Percentiles rank a stretch among this genome's conserved stretches.
Conservation (phyloP, 192 early-diverging fungal species). For the Coemansia nantahalensis region DNA sequence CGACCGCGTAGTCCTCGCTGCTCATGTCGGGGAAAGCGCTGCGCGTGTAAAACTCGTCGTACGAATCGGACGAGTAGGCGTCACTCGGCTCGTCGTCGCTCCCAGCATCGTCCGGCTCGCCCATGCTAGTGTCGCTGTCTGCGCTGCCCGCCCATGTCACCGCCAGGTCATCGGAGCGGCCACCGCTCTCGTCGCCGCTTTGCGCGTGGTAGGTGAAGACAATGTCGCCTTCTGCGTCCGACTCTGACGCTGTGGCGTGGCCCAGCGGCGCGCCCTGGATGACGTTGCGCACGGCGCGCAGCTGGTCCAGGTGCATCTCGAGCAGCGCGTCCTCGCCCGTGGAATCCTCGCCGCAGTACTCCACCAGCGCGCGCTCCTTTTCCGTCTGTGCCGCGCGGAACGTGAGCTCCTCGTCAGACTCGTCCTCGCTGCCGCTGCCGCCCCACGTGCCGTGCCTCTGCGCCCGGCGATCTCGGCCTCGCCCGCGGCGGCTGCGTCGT, state of each 20-base stretch:
- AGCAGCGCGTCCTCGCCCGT: constrained; percentile 45
- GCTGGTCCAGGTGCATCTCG: constrained; percentile 46
- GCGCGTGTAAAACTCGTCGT: constrained; percentile 45
- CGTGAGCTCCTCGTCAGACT: constrained; percentile 42
- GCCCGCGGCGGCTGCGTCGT: too few relatives aligned
- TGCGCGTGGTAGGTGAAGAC: constrained; percentile 31
- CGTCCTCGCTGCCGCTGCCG: constrained; percentile 11
- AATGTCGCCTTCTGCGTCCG: constrained; percentile 22
- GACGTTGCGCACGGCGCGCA: constrained; percentile 41
- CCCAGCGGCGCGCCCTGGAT: constrained; percentile 33
- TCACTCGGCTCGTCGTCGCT: constrained; percentile 30
- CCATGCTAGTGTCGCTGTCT: constrained; percentile 26
- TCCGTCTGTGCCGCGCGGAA: constrained; percentile 38
- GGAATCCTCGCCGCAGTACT: constrained; percentile 9
- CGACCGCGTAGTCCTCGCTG: constrained; percentile 9
- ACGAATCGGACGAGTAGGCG: constrained; percentile 45
- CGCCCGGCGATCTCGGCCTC: too few relatives aligned
- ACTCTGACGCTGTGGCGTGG: constrained; percentile 9
- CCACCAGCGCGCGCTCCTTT: constrained; percentile 29
- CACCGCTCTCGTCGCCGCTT: constrained; percentile 14
- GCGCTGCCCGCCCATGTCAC: constrained; percentile 28
- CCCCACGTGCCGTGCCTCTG: too few relatives aligned
- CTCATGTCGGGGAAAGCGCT: constrained; percentile 35
- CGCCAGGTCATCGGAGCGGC: constrained; percentile 36
- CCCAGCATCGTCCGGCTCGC: constrained; percentile 26